Conservation (phyloP, 1,284 basidiomycete genomes). For the Cystobasidium pallidum region DNA sequence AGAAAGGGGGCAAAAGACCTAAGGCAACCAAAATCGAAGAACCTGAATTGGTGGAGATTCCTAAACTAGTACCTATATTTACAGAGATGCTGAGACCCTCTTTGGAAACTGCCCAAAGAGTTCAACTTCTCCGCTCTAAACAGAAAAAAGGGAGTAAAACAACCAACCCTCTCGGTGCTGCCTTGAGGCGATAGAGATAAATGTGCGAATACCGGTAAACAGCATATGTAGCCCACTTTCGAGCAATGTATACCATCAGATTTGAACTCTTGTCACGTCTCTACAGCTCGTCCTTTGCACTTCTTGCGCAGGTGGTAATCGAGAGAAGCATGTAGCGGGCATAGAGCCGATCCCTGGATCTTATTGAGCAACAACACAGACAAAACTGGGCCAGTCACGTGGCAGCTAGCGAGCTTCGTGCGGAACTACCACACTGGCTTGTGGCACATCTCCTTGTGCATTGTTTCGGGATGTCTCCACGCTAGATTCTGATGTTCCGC, state of each 20-base stretch:
- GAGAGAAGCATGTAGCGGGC: no score
- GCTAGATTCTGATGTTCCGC: constrained; percentile 37
- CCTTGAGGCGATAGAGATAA: not conserved
- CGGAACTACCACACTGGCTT: not conserved
- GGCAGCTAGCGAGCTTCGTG: no score
- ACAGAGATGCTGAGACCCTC: constrained; percentile 71
- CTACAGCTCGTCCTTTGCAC: no score
- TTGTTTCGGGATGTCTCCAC: constrained; percentile 23
- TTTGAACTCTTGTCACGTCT: no score
- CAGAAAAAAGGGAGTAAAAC: constrained; percentile 2
- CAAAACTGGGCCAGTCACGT: no score
- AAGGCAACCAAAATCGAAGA: constrained; percentile 62
- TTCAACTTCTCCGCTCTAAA: constrained; percentile 27
- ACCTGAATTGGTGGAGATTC: constrained; percentile 76
- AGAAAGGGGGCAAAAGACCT: constrained; percentile 59
- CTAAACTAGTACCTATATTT: constrained; percentile 78
- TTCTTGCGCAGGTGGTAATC: no score
- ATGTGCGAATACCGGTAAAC: not conserved
- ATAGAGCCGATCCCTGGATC: no score
- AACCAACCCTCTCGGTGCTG: not conserved
- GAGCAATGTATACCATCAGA: not conserved
- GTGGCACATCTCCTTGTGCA: constrained; percentile 44
- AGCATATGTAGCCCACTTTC: not conserved
- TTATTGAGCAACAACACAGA: no score
- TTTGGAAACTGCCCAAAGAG: constrained; percentile 36